Base-by-base conservation (phyloP, 768 basidiomycete genomes). In the Naematelia encephala region DNA sequence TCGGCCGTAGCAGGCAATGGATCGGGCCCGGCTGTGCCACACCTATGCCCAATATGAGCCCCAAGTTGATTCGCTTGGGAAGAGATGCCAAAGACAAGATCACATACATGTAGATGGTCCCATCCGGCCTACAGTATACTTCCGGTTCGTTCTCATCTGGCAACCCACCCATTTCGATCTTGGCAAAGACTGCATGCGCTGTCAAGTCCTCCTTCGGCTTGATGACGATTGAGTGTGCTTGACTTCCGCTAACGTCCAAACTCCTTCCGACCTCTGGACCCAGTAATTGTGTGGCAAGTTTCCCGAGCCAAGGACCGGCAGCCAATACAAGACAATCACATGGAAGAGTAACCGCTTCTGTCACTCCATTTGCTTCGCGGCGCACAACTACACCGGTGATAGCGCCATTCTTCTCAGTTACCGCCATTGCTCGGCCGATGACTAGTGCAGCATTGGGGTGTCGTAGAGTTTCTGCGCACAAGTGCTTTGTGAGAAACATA, bases 221-320 rank as follows among this genome's bases (percentile, higher is more conserved):
- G 12, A 78, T 25, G 1, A 76, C 70, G 30, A 78, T 61, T 4
- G 44, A 46, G 14, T 46, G n/a, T 4, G 44, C 44, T 23, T 46
- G 44, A 16, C 44, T 46, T 0, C 69, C 63, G 5, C 54, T 54
- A n/a, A 75, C 66, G 11, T 39, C 52, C 21, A 74, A 61, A 12
- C n/a, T 11, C 3, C 26, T 26, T 1, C 57, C 68, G 3, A 54
- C 30, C n/a, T 52, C 25, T 0, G 19, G 23, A 1, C 61, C 62
- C 16, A 79, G 52, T 13, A 79, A 62, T 23, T 56, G 54, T 26
- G 46, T 44, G 1, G 72, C 59, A 1, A 91, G 73, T 3, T 68
- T 67, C 13, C 86, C 79, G 0, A 88, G 87, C 90, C 90, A 91
- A 16, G 88, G 86, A 11, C 90, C 91, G 10, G 87, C 87, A 27